Evolutionary conservation across 1,284 basidiomycete genomes (phyloP).

Genomic region (Ganoderma resinaceum): DNA sequence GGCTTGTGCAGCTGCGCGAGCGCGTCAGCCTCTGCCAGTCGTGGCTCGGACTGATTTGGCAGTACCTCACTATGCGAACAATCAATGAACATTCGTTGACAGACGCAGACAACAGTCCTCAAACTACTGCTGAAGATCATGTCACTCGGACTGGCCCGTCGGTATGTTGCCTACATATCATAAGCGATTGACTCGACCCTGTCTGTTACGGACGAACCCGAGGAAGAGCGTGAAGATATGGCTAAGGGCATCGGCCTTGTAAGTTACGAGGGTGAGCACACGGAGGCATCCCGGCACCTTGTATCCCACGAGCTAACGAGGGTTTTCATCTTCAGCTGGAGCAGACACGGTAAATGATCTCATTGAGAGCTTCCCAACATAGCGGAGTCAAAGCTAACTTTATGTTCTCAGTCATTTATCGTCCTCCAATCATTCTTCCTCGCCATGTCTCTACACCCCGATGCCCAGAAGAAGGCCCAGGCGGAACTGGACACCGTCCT

Average conservation of each 20-base stretch:
- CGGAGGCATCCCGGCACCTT: neutral
- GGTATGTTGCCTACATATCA: too few relatives aligned
- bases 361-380: too few relatives aligned
- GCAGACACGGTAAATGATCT: neutral
- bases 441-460: neutral
- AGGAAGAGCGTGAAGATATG: neutral
- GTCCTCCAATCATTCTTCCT: neutral
- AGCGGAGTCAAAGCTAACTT: neutral
- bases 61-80: neutral
- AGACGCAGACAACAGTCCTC: neutral
- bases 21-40: neutral
- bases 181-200: too few relatives aligned
- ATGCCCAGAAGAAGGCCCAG: too few relatives aligned
- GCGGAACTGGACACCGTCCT: neutral
- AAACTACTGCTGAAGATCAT: neutral
- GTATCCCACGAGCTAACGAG: neutral
- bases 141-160: too few relatives aligned
- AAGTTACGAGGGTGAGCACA: neutral
- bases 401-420: neutral
- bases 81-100: neutral
- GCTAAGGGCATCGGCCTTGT: neutral
- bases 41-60: neutral
- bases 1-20: neutral
- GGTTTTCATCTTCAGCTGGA: neutral
- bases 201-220: neutral